Evolutionary conservation across 1,284 basidiomycete genomes (phyloP), one percentile per base, ranked within the genome.

Genomic region (Takashimella tepidaria): DNA sequence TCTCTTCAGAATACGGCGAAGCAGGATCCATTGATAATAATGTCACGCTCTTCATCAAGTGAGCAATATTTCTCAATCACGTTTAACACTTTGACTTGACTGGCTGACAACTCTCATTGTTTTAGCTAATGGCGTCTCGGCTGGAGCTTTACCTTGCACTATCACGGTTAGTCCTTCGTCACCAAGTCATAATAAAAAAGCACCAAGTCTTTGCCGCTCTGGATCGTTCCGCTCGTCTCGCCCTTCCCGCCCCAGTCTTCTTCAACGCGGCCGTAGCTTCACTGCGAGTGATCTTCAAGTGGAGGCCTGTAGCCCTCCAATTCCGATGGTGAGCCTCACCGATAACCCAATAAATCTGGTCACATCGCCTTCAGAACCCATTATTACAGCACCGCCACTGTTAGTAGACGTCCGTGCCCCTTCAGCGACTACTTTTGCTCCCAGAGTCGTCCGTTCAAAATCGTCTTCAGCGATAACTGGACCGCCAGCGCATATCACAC

Each of bases 201-300:
- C 57, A 10, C 45, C 53, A 2, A 53, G 58, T 13, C 45, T 58
- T 11, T 53, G 57, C 10, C 61, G 63, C 5, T 60, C 63, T 43
- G 21, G 50, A 4, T 61, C 62, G 3, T 56, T 50, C 42, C 51
- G 59, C 4, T 37, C 19, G 44, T 47, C 49, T 43, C 55, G 31
- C 46, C 44, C 47, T 20, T 20, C 53, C 6, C 57, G 68, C 1
- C 67, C 67, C 0, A 56, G 64, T 45, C 62, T 75, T 1, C 60
- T 76, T 1, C 72, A 71, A 42, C 60, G 73, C 41, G 73, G 73
- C 4, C 57, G 67, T 8, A 73, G 68, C 56, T 76, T 75, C 51
- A 76, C 74, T 5, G 74, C 74, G 2, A 60, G 61, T 16, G 74
- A 76, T 48, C 66, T 76, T 4, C 60, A 64, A 25, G 63, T 56